Evolutionary conservation across 805 yeast genomes (phyloP).

Genomic region (Metschnikowia koreensis): DNA sequence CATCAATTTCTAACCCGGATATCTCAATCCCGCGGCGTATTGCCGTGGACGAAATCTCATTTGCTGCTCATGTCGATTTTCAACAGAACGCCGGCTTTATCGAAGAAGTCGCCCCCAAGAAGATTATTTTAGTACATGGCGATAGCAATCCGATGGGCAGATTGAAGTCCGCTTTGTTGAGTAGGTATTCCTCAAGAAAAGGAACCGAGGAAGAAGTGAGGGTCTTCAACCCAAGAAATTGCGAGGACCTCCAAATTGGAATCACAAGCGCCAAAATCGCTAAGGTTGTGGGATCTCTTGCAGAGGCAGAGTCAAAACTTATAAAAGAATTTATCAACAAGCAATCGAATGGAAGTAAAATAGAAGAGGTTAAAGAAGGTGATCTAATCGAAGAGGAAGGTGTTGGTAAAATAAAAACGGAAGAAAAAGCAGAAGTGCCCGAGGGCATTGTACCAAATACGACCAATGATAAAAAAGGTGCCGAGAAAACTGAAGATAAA

Average conservation of each 20-base stretch:
- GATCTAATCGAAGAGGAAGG: slow-evolving; percentile 4
- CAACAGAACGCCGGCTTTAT: slow-evolving; percentile 90
- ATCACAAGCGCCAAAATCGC: slow-evolving; percentile 86
- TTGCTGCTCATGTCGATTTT: slow-evolving; percentile 99
- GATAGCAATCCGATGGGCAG: slow-evolving; percentile 99
- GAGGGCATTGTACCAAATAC: not conserved
- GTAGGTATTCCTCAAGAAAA: slow-evolving; percentile 77
- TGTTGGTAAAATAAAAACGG: slow-evolving; percentile 1
- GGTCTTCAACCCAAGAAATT: slow-evolving; percentile 89
- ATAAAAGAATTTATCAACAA: slow-evolving; percentile 55
- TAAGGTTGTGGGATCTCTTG: slow-evolving; percentile 57
- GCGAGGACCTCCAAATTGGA: slow-evolving; percentile 72
- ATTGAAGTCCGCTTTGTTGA: slow-evolving; percentile 83
- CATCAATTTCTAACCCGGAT: slow-evolving; percentile 79
- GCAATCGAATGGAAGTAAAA: slow-evolving; percentile 43
- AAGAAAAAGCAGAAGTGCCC: slow-evolving; percentile 32
- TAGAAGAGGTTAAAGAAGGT: slow-evolving; percentile 26
- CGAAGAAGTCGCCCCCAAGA: slow-evolving; percentile 78
- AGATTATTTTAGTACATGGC: slow-evolving; percentile 92
- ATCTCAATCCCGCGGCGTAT: slow-evolving; percentile 82
- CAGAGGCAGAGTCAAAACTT: slow-evolving; percentile 39
- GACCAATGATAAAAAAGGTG: not conserved
- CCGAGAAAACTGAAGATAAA: slow-evolving; percentile 6
- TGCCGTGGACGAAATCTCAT: slow-evolving; percentile 87
- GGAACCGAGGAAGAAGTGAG: slow-evolving; percentile 88